Evolutionary conservation across 352 stramenopile species (phyloP), one percentile per base, ranked within the genome.

Genomic region (Phytophthora hibernalis): DNA sequence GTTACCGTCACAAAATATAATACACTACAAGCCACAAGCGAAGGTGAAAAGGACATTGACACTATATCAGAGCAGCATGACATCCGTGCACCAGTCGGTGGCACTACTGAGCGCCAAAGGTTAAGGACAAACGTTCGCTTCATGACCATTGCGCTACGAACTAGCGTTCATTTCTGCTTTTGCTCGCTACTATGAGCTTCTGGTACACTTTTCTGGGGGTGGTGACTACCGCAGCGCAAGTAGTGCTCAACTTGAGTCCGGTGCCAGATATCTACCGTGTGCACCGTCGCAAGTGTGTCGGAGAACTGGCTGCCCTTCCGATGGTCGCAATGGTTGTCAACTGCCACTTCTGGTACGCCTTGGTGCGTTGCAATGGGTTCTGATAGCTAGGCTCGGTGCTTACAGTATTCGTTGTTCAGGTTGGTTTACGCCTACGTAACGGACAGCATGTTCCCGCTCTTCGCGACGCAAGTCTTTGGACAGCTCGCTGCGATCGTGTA

Each of bases 401-500:
- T 35, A 44, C 5, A 6, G 11, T 47, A 10, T 16, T 3, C 2
- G 3, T 33, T 20, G 37, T 45, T 7, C 58, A 69, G 61, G 61
- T 53, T 63, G 44, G 61, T 69, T 20, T 74, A 77, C 55, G 61
- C 65, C 16, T 71, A n/a, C n/a, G n/a, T n/a, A n/a, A n/a, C n/a
- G n/a, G n/a, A n/a, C n/a, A n/a, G n/a, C 21, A 59, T 68, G 21
- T 64, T 74, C 54, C 70, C 70, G n/a, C 55, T 77, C 11, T 71
- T 77, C 38, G 47, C 50, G 5, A 68, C 60, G 0, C 61, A 58
- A 28, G 28, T 71, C 22, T 68, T 77, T 21, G 68, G 53, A n/a
- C 45, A 64, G 20, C 3, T 66, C 21, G 49, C 50, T 20, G 24
- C 57, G 10, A 55, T 59, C 16, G 47, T 65, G 37, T 77, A 68